Evolutionary conservation across 768 basidiomycete genomes (phyloP).

Genomic region (Chalciporus chontae): DNA sequence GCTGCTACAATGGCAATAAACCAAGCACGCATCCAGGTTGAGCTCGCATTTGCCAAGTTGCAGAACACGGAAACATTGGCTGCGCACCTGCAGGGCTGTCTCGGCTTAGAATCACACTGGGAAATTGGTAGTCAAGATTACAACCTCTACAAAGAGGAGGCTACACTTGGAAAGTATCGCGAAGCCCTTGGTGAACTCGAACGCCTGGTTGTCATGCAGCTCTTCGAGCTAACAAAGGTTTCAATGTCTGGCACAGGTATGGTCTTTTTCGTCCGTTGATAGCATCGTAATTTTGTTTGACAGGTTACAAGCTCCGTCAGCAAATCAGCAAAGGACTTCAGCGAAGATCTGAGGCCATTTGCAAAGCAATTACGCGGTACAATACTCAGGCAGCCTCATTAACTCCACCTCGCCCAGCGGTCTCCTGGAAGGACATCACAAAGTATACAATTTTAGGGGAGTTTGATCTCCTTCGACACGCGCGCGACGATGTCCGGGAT

Average conservation of each 20-base stretch:
- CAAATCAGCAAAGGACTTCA: conserved; percentile 31
- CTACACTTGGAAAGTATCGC: no score
- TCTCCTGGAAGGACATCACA: conserved; percentile 15
- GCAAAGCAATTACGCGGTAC: conserved; percentile 24
- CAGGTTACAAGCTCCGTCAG: conserved; percentile 32
- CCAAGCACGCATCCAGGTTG: no score
- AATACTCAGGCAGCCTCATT: conserved; percentile 21
- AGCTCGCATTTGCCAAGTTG: no score
- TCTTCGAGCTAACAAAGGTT: conserved; percentile 31
- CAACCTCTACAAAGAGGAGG: not conserved
- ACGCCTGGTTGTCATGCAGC: conserved; percentile 26
- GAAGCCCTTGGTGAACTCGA: conserved; percentile 17
- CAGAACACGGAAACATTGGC: not conserved
- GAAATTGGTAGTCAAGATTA: conserved; percentile 1
- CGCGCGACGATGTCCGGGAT: conserved; percentile 20
- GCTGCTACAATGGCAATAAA: no score
- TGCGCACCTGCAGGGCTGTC: not conserved
- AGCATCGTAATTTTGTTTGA: not conserved
- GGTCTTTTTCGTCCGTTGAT: not conserved
- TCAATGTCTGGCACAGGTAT: conserved; percentile 9
- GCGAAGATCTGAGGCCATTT: conserved; percentile 23
- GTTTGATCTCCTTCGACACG: conserved; percentile 13
- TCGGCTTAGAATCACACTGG: conserved; percentile 1
- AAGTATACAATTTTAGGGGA: conserved; percentile 16
- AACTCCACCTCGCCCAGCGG: conserved; percentile 11